These are phyloP conservation scores for Colletotrichum eleusines DNA, from an alignment of 2,329 filamentous ascomycete genomes.

Conservation along the genomic window DNA sequence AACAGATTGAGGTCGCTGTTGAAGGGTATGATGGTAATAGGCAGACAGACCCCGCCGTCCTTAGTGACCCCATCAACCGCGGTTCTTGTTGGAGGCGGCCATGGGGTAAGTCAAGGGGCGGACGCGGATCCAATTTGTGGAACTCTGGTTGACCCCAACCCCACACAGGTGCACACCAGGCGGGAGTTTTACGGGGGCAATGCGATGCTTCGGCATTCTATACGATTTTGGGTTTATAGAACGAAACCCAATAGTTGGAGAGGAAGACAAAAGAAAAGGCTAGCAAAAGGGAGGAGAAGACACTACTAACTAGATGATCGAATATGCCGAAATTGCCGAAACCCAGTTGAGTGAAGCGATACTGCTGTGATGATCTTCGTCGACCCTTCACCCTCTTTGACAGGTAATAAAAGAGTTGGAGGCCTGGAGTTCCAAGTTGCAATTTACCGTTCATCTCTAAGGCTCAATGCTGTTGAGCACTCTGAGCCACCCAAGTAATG, in stretches of 20 bases:
- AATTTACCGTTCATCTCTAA: neutral
- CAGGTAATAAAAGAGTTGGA: neutral
- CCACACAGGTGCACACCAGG: neutral
- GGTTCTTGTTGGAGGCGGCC: conserved; percentile 15
- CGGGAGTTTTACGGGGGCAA: too few species aligned
- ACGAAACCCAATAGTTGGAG: neutral
- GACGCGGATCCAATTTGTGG: neutral
- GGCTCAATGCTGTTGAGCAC: too few species aligned
- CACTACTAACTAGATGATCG: neutral
- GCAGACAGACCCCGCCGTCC: conserved; percentile 1
- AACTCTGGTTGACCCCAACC: conserved; percentile 10
- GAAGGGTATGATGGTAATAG: conserved; percentile 6
- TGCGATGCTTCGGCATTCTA: too few species aligned
- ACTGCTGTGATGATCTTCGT: neutral
- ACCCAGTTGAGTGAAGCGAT: neutral
- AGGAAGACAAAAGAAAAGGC: neutral
- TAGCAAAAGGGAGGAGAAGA: neutral
- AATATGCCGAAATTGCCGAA: neutral
- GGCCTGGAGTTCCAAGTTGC: neutral
- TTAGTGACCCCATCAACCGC: conserved; percentile 1
- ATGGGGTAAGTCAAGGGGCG: conserved; percentile 14
- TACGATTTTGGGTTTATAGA: too few species aligned
- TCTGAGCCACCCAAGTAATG: too few species aligned
- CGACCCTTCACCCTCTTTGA: too few species aligned
- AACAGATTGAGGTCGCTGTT: conserved; percentile 30